Percentiles rank a stretch among this genome's conserved stretches.
Evolutionary conservation across 352 stramenopile genomes (phyloP).

Genomic region (Phytopythium vexans): DNA sequence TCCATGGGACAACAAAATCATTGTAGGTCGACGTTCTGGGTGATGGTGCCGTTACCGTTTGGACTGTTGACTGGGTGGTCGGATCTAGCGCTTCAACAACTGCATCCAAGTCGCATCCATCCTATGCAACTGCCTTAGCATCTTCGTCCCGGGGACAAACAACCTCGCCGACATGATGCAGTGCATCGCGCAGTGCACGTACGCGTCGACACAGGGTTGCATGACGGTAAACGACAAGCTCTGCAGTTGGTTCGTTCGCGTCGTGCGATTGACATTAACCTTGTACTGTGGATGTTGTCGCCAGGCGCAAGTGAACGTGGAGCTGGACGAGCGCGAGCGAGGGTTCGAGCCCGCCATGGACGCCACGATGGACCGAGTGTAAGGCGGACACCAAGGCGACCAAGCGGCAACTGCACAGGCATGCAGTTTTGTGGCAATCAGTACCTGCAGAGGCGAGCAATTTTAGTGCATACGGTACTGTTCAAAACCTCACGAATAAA

Average conservation of each 20-base stretch:
- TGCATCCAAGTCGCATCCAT: conserved; percentile 83
- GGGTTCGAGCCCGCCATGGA: conserved; percentile 28
- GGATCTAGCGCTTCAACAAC: conserved; percentile 88
- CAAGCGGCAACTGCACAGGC: no score
- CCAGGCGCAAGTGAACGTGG: conserved; percentile 87
- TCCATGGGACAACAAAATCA: conserved; percentile 93
- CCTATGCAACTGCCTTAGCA: conserved; percentile 73
- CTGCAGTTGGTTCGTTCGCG: neutral
- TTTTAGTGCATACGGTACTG: no score
- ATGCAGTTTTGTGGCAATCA: no score
- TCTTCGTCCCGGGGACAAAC: conserved; percentile 61
- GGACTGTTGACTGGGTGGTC: neutral
- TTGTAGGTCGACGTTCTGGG: conserved; percentile 39
- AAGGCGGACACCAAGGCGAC: conserved; percentile 5
- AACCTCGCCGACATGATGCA: conserved; percentile 84
- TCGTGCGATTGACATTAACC: neutral
- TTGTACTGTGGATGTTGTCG: neutral
- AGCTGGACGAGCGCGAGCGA: conserved; percentile 87
- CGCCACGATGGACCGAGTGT: conserved; percentile 70
- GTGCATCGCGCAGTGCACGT: conserved; percentile 90
- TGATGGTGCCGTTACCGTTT: neutral
- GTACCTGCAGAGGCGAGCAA: no score
- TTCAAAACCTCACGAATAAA: no score
- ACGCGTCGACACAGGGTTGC: conserved; percentile 88
- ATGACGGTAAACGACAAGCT: conserved; percentile 69